Base-by-base conservation (phyloP, 2,329 filamentous ascomycete genomes). In the Trichoderma citrinoviride region DNA sequence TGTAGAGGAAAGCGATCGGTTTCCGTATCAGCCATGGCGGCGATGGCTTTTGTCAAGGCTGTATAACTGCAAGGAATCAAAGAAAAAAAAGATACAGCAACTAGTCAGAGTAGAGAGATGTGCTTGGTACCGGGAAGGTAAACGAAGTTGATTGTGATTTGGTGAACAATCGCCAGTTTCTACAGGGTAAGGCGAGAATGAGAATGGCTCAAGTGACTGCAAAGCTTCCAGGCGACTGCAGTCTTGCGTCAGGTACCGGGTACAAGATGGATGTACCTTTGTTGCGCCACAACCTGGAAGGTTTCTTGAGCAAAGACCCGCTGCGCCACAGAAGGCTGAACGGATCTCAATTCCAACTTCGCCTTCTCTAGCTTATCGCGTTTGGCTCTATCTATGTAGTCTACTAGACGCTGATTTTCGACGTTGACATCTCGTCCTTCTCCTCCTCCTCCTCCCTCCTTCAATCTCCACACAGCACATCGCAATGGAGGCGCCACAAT, bases 1-100 rank as follows among this genome's bases (percentile, higher is more conserved):
- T 98, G 94, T 49, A 97, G 89, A 29, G 92, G 90, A 71, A 89
- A 97, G 71, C 90, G 92, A 58, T 87, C 81, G 50, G 77, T 70
- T 21, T 81, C 75, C 5, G 60, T 68, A 7, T 77, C 73, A 58
- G 76, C 74, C 73, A 76, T 76, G 8, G 17, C 64, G 17, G 44
- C 2, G 19, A 40, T 25, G 3, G 21, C 21, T 2, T 1, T 17
- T n/a, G 7, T 7, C 3, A 23, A 0, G 4, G 1, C 3, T 54
- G 2, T 54, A 33, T 40, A 1, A 41, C 15, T 41, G n/a, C 23
- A 29, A 2, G 21, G 29, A 3, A 7, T 10, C 7, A n/a, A 27
- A 44, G 14, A 19, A 33, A 29, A 17, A 21, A 1, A 2, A 15
- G 19, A 10, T 1, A 27, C n/a, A 56, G 7, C 5, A 7, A 1